phyloP scores from a whole-genome alignment of 2,329 filamentous ascomycete species.

The Alternaria tenuissima region DNA sequence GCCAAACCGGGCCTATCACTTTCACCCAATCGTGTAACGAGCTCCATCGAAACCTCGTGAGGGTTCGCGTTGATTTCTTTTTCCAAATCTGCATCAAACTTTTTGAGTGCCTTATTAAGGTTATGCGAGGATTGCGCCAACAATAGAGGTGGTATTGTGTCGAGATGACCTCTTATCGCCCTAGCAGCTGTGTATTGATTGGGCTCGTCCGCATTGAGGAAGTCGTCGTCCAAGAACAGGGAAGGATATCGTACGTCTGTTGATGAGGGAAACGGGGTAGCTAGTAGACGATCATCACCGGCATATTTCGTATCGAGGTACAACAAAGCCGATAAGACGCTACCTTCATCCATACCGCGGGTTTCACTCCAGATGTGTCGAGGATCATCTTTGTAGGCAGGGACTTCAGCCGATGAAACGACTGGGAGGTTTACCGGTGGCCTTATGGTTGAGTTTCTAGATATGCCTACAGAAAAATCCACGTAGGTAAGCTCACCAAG shows the following conservation, averaged over 20 bases:
- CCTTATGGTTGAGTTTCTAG: neutral
- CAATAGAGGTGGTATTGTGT: constrained; percentile 31
- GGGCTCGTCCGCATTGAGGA: constrained; percentile 28
- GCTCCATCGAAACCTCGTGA: constrained; percentile 33
- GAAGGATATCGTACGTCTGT: constrained; percentile 42
- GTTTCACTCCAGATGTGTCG: constrained; percentile 20
- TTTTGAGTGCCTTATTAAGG: constrained; percentile 18
- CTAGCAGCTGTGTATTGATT: constrained; percentile 10
- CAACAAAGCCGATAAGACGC: constrained; percentile 45
- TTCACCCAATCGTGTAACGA: constrained; percentile 33
- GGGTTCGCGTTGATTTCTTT: constrained; percentile 18
- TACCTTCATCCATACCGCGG: constrained; percentile 38
- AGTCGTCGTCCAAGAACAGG: constrained; percentile 46
- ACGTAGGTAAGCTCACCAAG: constrained; percentile 34
- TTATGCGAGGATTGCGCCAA: constrained; percentile 26
- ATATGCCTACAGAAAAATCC: constrained; percentile 25
- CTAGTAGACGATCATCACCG: constrained; percentile 29
- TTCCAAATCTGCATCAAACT: neutral
- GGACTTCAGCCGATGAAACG: constrained; percentile 1
- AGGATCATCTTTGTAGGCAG: constrained; percentile 10
- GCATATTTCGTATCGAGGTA: constrained; percentile 39
- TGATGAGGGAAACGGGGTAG: constrained; percentile 33
- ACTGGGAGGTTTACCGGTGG: neutral
- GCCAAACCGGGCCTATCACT: constrained; percentile 46
- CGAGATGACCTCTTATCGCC: constrained; percentile 13